A percentile compares a stretch with the other conserved stretches of the same genome.
These are phyloP conservation scores for Xylariomycetidae sp. DNA, from an alignment of 2,329 filamentous ascomycete genomes.

Conservation along the genomic window DNA sequence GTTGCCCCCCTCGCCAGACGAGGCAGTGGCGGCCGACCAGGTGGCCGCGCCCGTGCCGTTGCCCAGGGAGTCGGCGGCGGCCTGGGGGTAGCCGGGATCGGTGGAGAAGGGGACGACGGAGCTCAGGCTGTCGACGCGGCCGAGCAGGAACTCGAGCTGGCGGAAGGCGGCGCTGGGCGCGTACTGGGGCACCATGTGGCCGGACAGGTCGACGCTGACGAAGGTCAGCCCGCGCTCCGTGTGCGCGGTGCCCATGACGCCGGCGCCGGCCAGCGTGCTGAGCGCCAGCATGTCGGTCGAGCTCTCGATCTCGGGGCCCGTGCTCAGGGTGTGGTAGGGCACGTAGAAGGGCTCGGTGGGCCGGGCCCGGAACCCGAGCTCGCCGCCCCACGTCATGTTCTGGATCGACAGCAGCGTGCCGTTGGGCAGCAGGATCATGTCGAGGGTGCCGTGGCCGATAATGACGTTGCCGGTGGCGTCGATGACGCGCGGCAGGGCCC, in stretches of 20 bases:
- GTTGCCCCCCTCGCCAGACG: background rate
- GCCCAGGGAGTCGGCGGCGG: conserved; percentile 17
- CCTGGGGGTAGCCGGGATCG: conserved; percentile 21
- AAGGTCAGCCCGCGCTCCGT: conserved; percentile 75
- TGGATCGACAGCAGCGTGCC: conserved; percentile 66
- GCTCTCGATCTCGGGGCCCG: conserved; percentile 19
- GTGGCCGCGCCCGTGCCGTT: conserved; percentile 24
- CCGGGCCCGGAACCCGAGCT: conserved; percentile 58
- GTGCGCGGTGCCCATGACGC: conserved; percentile 65
- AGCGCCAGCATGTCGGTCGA: conserved; percentile 17
- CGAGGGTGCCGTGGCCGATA: conserved; percentile 64
- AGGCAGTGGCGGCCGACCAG: conserved; percentile 1
- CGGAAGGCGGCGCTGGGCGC: conserved; percentile 64
- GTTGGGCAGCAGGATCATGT: conserved; percentile 60
- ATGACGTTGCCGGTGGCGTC: conserved; percentile 66
- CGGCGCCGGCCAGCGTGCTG: conserved; percentile 52
- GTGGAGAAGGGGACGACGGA: conserved; percentile 22
- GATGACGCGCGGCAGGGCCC: conserved; percentile 62
- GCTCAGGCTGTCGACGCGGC: conserved; percentile 49
- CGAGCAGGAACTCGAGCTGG: conserved; percentile 71
- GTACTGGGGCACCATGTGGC: conserved; percentile 68
- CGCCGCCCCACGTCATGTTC: conserved; percentile 72
- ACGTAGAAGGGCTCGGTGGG: conserved; percentile 62
- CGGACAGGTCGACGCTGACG: conserved; percentile 57
- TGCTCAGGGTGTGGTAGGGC: conserved; percentile 48